Percentiles rank a stretch among this genome's conserved stretches.
phyloP scores from a whole-genome alignment of 495 filamentous ascomycete species.

The Tuber borchii region DNA sequence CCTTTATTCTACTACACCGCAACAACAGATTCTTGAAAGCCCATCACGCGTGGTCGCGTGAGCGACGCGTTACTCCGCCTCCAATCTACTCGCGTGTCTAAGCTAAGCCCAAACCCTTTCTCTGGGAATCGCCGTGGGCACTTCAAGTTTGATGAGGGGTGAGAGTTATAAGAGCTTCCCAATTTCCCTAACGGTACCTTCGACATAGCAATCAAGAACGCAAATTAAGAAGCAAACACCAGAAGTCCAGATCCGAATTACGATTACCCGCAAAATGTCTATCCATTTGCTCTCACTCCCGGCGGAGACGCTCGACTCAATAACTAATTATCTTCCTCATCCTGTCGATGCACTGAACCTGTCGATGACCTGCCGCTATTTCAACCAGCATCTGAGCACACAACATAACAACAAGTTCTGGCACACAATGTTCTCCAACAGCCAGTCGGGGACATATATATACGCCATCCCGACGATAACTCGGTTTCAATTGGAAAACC shows the following conservation, averaged over 20 bases:
- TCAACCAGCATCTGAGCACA: background rate
- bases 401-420: background rate
- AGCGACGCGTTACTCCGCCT: conserved; percentile 1
- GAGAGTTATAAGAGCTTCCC: background rate
- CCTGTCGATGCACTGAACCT: background rate
- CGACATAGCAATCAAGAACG: background rate
- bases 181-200: background rate
- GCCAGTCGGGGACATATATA: background rate
- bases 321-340: background rate
- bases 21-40: background rate
- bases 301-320: background rate
- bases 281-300: background rate
- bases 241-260: background rate
- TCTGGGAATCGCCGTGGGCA: too few relatives aligned
- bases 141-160: background rate
- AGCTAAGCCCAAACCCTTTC: too few relatives aligned
- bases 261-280: background rate
- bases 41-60: background rate
- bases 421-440: background rate
- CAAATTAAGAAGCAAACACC: too few relatives aligned
- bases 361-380: background rate
- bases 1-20: background rate
- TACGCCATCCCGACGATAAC: too few relatives aligned
- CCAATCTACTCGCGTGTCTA: background rate
- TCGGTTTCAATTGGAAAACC: background rate